These are phyloP conservation scores for Lyophyllum shimeji DNA, from an alignment of 768 basidiomycete species.

Conservation along the genomic window DNA sequence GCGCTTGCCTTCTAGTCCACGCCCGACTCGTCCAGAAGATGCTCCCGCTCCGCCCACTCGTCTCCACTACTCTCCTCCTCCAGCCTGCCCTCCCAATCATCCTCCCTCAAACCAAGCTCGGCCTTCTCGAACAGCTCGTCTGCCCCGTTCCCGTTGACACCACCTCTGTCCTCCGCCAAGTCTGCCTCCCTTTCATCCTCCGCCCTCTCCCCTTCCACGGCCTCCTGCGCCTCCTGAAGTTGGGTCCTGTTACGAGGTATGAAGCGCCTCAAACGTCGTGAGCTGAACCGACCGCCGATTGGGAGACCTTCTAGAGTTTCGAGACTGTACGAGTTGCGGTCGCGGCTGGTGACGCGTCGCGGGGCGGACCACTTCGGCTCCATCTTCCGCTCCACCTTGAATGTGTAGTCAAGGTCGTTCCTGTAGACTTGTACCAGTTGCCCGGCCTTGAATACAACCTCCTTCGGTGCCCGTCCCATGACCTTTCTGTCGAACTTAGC, in stretches of 20 bases:
- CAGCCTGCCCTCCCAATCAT: not conserved
- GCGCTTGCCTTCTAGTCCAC: not conserved
- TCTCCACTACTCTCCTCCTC: too few species aligned
- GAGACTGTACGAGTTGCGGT: conserved; percentile 23
- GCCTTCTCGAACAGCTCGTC: not conserved
- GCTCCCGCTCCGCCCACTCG: not conserved
- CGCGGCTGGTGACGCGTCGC: conserved; percentile 7
- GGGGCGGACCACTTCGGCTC: conserved; percentile 31
- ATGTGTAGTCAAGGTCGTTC: conserved; percentile 21
- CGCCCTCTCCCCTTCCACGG: not conserved
- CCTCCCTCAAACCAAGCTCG: not conserved
- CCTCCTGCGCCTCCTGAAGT: conserved; percentile 17
- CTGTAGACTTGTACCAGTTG: conserved; percentile 28
- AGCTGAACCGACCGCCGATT: conserved; percentile 17
- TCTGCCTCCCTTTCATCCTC: not conserved
- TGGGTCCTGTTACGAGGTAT: conserved; percentile 18
- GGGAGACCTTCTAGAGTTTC: conserved; percentile 16
- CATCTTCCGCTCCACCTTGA: conserved; percentile 27
- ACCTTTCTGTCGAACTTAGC: conserved; percentile 24
- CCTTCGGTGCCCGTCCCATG: conserved; percentile 5
- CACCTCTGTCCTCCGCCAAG: not conserved
- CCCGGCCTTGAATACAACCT: conserved; percentile 22
- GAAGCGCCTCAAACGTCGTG: conserved; percentile 19
- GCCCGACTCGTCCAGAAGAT: not conserved
- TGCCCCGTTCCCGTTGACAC: not conserved